Conservation (phyloP, 345 rosid genomes). For the Dipteronia sinensis region DNA sequence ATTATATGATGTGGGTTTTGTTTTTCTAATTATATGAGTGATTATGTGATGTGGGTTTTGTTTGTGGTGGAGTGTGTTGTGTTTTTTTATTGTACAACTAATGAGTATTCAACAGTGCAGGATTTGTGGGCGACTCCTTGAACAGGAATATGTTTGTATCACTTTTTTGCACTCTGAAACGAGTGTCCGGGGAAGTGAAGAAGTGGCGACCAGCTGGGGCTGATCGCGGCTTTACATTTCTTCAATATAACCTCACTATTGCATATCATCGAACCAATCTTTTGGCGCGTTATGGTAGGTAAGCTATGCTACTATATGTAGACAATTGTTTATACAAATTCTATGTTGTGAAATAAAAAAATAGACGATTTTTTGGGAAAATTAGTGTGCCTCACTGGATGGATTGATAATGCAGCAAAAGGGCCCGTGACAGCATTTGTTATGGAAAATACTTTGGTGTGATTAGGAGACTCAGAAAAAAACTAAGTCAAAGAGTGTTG, state of each 20-base stretch:
- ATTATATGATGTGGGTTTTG: too few species aligned
- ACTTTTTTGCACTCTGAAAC: slow-evolving; percentile 72
- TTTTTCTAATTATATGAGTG: not conserved
- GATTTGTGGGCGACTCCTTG: slow-evolving; percentile 92
- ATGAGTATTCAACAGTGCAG: slow-evolving; percentile 62
- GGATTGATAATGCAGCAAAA: not conserved
- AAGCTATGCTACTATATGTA: slow-evolving; percentile 41
- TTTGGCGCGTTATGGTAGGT: slow-evolving; percentile 92
- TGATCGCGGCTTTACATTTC: slow-evolving; percentile 91
- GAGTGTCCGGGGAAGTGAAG: slow-evolving; percentile 57
- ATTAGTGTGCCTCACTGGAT: not conserved
- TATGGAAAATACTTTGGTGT: too few species aligned
- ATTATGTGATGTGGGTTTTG: slow-evolving; percentile 20
- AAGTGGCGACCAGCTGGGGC: slow-evolving; percentile 97
- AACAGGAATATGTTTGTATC: slow-evolving; percentile 97
- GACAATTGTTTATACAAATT: not conserved
- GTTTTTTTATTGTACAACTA: slow-evolving; percentile 20
- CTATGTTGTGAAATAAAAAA: not conserved
- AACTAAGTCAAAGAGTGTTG: not conserved
- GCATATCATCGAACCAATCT: slow-evolving; percentile 96
- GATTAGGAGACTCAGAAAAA: too few species aligned
- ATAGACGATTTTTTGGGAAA: not conserved
- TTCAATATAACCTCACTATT: slow-evolving; percentile 75
- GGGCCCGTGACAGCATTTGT: not conserved
- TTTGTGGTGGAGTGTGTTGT: not conserved